Evolutionary conservation across 352 stramenopile genomes (phyloP).

Genomic region (Pythium phragmitis): DNA sequence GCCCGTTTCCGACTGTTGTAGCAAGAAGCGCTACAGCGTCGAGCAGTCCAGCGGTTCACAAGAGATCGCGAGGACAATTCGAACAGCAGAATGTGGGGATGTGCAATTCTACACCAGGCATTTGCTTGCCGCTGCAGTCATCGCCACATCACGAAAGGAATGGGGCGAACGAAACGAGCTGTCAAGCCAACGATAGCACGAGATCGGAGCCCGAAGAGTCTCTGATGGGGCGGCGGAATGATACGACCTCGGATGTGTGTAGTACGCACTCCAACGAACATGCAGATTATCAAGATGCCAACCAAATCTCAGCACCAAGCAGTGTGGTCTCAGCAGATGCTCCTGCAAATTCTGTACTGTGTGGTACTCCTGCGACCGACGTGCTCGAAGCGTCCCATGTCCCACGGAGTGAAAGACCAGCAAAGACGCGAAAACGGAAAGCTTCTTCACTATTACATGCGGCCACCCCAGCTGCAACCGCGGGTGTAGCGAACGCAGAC

Average conservation of each 20-base stretch:
- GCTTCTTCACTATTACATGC: neutral
- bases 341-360: neutral
- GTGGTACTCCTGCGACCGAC: neutral
- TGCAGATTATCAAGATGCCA: neutral
- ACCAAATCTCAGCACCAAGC: neutral
- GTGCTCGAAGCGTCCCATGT: neutral
- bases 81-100: neutral
- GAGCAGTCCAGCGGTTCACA: neutral
- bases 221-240: neutral
- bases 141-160: neutral
- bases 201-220: neutral
- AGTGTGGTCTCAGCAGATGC: neutral
- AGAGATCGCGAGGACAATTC: neutral
- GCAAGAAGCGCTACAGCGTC: neutral
- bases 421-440: constrained; percentile 4
- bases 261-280: neutral
- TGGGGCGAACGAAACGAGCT: neutral
- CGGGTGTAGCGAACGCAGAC: neutral
- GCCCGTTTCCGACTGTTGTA: constrained; percentile 3
- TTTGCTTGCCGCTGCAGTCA: neutral
- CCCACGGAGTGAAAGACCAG: neutral
- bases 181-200: neutral
- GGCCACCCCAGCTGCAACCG: neutral
- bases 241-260: neutral
- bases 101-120: neutral